Evolutionary conservation across 1,284 basidiomycete species (phyloP).

Genomic region (Sanguinoderma infundibulare): DNA sequence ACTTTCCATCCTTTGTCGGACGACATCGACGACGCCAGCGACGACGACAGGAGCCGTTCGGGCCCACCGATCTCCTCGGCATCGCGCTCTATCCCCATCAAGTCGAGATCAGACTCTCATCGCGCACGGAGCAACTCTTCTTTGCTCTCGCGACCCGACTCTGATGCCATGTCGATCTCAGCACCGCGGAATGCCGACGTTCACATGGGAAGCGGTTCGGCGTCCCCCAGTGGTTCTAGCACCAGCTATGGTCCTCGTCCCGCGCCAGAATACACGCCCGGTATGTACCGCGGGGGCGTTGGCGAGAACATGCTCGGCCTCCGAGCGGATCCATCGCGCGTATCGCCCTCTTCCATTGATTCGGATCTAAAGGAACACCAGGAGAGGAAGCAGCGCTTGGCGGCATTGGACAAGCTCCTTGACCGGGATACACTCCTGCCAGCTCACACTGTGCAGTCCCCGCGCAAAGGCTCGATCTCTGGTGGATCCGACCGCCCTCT

Average conservation of each 20-base stretch:
- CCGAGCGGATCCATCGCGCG: slow-evolving; percentile 17
- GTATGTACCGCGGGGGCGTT: slow-evolving; percentile 11
- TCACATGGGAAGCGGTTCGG: slow-evolving; percentile 37
- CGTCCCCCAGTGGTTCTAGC: slow-evolving; percentile 30
- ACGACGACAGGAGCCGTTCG: slow-evolving; percentile 37
- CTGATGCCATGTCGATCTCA: slow-evolving; percentile 35
- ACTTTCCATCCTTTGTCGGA: slow-evolving; percentile 40
- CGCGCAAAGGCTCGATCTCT: slow-evolving; percentile 19
- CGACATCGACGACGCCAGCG: slow-evolving; percentile 31
- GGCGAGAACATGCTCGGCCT: slow-evolving; percentile 26
- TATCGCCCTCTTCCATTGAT: slow-evolving; percentile 18
- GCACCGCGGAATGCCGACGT: slow-evolving; percentile 38
- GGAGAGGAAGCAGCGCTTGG: slow-evolving; percentile 15
- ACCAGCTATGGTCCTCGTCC: slow-evolving; percentile 28
- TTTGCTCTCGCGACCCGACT: slow-evolving; percentile 22
- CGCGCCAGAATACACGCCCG: slow-evolving; percentile 19
- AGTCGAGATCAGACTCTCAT: slow-evolving; percentile 29
- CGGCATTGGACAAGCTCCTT: slow-evolving; percentile 3
- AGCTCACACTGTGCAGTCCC: not conserved
- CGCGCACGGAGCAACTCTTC: slow-evolving; percentile 31
- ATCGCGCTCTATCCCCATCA: slow-evolving; percentile 32
- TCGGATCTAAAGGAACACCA: slow-evolving; percentile 24
- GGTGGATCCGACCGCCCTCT: slow-evolving; percentile 14
- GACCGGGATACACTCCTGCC: not conserved
- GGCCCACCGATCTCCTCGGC: slow-evolving; percentile 14